These are phyloP conservation scores for Lumnitzera racemosa DNA, from an alignment of 345 rosid species.

Conservation along the genomic window DNA sequence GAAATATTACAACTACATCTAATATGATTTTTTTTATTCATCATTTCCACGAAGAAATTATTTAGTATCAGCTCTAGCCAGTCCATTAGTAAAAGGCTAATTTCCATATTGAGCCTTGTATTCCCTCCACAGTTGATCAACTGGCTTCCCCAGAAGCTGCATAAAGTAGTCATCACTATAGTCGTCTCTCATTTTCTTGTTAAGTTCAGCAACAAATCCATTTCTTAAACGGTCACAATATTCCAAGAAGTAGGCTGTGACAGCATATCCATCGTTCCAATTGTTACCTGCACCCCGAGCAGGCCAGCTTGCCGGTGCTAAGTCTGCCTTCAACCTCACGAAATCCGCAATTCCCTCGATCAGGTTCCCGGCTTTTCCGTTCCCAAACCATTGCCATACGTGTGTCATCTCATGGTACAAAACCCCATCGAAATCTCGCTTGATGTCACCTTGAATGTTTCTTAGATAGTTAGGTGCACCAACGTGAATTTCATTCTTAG, in stretches of 20 bases:
- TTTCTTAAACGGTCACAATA: neutral
- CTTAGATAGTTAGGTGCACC: slow-evolving; percentile 9
- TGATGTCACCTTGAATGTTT: neutral
- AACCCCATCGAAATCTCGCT: slow-evolving; percentile 4
- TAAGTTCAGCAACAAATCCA: slow-evolving; percentile 9
- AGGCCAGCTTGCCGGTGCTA: neutral
- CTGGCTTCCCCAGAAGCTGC: slow-evolving; percentile 3
- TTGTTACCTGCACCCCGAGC: slow-evolving; percentile 1
- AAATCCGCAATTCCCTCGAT: slow-evolving; percentile 6
- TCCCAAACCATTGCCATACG: slow-evolving; percentile 3
- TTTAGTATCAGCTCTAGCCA: no score
- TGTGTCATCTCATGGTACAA: slow-evolving; percentile 4
- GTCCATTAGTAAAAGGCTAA: no score
- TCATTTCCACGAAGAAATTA: no score
- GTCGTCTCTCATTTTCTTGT: slow-evolving; percentile 6
- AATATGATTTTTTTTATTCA: no score
- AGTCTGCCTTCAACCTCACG: slow-evolving; percentile 9
- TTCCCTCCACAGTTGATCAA: slow-evolving; percentile 1
- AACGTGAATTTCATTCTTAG: slow-evolving; percentile 20
- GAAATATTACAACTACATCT: no score
- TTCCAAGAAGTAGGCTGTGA: slow-evolving; percentile 7
- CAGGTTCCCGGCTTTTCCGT: neutral
- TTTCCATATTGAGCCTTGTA: neutral
- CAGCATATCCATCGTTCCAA: slow-evolving; percentile 8
- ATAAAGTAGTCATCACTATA: slow-evolving; percentile 1